Evolutionary conservation across 306 rosid genomes (phyloP), one percentile per base, ranked within the genome.

Genomic region (Trifolium repens): DNA sequence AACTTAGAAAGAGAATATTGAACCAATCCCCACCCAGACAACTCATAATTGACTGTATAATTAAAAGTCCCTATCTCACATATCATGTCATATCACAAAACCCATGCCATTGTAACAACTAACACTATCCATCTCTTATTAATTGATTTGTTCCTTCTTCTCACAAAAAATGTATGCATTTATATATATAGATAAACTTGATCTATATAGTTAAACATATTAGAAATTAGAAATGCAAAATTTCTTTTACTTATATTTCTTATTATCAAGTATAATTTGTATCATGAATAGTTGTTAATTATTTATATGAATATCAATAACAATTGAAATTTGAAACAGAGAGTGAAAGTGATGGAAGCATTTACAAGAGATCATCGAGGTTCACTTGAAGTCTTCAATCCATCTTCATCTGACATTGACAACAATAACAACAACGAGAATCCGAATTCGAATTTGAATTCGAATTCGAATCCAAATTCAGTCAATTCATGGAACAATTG

Each of bases 321-420:
- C 37, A 11, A 66, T 5, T 35, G 39, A 22, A 35, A 35, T 5
- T 5, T 42, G 71, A 17, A 67, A 49, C 59, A 80, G 77, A 74
- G 16, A 57, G 82, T 85, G 86, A 71, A 66, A 19, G 58, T 5
- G 64, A 90, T 89, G 96, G 89, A 87, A 9, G 55, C 81, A 7
- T 71, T 89, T 40, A 82, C 85, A 1, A 81, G 96, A 77, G 96
- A 90, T 77, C 82, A 85, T 7, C 89, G 98, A 0, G 91, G 97
- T 42, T 91, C 98, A 1, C 94, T 94, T 15, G 97, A 94, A 82
- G 93, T 91, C 63, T 94, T 94, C 90, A 91, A 89, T 67, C 98
- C 97, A 47, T 80, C 81, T 4, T 74, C 76, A 6, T 74, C 96
- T 65, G 80, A 79, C 34, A 78, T 73, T 7, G 9, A 35, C 15